Conservation (phyloP, 1,139 yeast genomes). For the Hanseniaspora gamundiae region DNA sequence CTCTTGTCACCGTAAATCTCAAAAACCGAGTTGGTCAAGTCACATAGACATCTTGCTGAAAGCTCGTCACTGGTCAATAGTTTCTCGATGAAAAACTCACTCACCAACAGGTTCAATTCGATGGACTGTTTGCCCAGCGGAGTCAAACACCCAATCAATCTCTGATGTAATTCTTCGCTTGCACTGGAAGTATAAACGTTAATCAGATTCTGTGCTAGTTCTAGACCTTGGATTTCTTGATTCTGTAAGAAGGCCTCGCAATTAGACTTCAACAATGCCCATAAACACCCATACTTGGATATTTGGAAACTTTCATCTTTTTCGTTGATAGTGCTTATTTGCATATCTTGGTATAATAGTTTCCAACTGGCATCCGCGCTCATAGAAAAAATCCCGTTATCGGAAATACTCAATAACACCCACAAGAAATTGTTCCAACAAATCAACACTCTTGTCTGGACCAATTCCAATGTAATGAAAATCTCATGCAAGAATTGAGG, state of each 20-base stretch:
- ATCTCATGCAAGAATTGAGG: constrained; percentile 33
- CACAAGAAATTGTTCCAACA: constrained; percentile 62
- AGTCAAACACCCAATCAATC: constrained; percentile 39
- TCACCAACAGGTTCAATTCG: constrained; percentile 34
- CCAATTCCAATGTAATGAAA: constrained; percentile 11
- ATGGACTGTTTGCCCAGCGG: constrained; percentile 37
- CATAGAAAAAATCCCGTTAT: background rate
- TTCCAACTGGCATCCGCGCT: background rate
- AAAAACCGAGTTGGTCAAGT: constrained; percentile 51
- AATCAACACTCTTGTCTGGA: constrained; percentile 35
- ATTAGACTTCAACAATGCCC: constrained; percentile 1
- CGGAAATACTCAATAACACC: constrained; percentile 15
- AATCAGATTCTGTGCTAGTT: background rate
- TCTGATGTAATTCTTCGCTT: constrained; percentile 16
- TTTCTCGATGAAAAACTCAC: constrained; percentile 34
- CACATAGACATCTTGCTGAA: constrained; percentile 34
- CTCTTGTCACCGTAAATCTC: constrained; percentile 73
- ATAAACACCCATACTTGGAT: background rate
- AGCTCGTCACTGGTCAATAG: constrained; percentile 18
- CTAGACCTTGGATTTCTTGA: background rate
- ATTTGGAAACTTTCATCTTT: background rate
- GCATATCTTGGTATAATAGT: background rate
- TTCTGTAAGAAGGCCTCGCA: background rate
- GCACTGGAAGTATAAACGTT: background rate
- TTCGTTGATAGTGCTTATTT: background rate